Evolutionary conservation across 2,329 filamentous ascomycete species (phyloP), one percentile per base, ranked within the genome.

Genomic region (Pseudogymnoascus sp.): DNA sequence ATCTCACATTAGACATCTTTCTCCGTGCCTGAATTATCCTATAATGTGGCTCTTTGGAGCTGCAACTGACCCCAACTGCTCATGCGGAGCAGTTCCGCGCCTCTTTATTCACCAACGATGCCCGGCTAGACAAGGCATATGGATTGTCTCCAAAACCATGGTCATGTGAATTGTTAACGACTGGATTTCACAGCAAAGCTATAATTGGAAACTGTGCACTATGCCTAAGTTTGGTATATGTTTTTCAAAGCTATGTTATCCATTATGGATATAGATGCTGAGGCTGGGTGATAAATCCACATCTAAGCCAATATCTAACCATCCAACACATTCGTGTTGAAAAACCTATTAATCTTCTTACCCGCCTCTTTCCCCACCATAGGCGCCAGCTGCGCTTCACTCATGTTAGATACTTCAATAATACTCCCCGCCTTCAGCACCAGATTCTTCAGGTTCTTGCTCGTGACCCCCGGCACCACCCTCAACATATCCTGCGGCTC

Each of bases 401-500:
- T 81, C 85, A 96, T 91, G 76, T 97, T 96, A 33, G 91, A 91
- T 68, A 99, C 81, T 70, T 96, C 92, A 62, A 82, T 79, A 35
- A 99, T 80, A 75, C 86, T 96, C 67, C 88, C 88, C 67, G 88
- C 85, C 72, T 90, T 83, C 19, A 92, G 71, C 35, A 89, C 86
- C 53, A 99, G 70, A 65, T 84, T 85, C 71, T 84, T 86, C 35
- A 96, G 80, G 65, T 90, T 92, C 76, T 91, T 89, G 10, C 87
- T 86, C 35, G 85, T 93, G 13, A 97, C 84, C 0, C 95, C 95
- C 0, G 95, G 95, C 11, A 97, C 87, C 1, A 86, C 83, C 29
- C 88, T 80, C 66, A 99, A 77, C 90, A 97, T 96, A 72, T 97
- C 93, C 76, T 96, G 90, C 29, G 92, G 91, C 70, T 91, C 87